Evolutionary conservation across 768 basidiomycete species (phyloP).

Genomic region (Lentinula raphanica): DNA sequence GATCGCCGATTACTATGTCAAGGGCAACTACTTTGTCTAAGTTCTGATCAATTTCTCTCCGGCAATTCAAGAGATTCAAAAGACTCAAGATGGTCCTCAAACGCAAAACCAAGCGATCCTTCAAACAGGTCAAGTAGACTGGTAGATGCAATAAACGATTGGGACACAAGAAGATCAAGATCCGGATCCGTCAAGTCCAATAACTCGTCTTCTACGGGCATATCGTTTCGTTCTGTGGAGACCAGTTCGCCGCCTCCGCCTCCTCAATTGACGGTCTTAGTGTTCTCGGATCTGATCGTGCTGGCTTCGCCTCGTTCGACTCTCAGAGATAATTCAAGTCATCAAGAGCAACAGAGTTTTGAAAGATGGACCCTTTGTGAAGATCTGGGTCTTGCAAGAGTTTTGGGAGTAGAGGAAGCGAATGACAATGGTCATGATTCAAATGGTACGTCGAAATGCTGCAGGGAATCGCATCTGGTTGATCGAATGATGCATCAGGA

Average conservation of each 20-base stretch:
- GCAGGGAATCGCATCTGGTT: neutral
- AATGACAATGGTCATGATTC: constrained; percentile 5
- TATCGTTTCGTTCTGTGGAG: constrained; percentile 17
- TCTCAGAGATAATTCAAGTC: constrained; percentile 4
- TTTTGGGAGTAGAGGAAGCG: constrained; percentile 45
- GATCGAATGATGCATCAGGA: constrained; percentile 14
- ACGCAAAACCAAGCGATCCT: neutral
- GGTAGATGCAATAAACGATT: constrained; percentile 38
- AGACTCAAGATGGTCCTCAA: neutral
- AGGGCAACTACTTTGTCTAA: constrained; percentile 50
- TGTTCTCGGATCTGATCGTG: constrained; percentile 71
- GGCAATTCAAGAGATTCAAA: too few relatives aligned
- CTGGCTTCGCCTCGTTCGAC: constrained; percentile 34
- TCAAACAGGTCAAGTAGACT: constrained; percentile 27
- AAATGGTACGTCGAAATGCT: neutral
- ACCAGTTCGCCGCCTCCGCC: constrained; percentile 4
- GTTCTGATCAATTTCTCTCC: constrained; percentile 7
- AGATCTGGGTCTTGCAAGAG: constrained; percentile 38
- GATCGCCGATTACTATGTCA: constrained; percentile 73
- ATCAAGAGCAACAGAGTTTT: constrained; percentile 13
- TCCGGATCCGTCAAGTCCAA: constrained; percentile 30
- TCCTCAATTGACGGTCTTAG: constrained; percentile 31
- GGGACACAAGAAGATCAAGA: constrained; percentile 36
- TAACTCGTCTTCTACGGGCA: constrained; percentile 22
- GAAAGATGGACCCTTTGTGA: constrained; percentile 23